phyloP scores from a whole-genome alignment of 2,329 filamentous ascomycete species.

The Talaromyces verruculosus region DNA sequence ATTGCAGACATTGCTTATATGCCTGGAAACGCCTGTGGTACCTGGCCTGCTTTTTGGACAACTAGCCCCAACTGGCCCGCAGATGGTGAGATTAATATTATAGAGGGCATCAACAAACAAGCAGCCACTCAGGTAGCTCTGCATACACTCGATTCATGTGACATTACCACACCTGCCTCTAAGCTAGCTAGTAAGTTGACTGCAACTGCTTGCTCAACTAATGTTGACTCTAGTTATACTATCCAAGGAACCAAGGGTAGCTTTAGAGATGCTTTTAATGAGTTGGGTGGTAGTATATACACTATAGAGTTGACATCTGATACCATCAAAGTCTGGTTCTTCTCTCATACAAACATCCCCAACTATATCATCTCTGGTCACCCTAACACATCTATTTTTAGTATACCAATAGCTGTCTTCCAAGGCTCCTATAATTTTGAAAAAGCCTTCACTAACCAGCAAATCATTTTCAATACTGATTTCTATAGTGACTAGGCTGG shows the following conservation, averaged over 20 bases:
- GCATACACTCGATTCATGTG: constrained; percentile 50
- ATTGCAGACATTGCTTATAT: constrained; percentile 52
- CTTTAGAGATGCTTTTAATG: constrained; percentile 58
- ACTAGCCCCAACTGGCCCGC: constrained; percentile 44
- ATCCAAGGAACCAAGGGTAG: constrained; percentile 42
- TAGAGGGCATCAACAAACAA: constrained; percentile 53
- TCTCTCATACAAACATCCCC: constrained; percentile 46
- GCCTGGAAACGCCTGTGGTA: constrained; percentile 50
- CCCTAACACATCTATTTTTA: constrained; percentile 50
- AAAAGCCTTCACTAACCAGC: constrained; percentile 41
- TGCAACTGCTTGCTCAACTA: constrained; percentile 51
- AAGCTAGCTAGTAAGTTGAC: constrained; percentile 52
- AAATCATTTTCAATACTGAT: constrained; percentile 52
- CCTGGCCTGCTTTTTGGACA: constrained; percentile 54
- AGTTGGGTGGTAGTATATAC: constrained; percentile 50
- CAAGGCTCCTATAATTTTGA: constrained; percentile 43
- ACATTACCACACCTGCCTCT: constrained; percentile 38
- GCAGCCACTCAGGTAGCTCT: constrained; percentile 49
- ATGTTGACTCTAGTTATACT: constrained; percentile 39
- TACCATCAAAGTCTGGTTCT: constrained; percentile 55
- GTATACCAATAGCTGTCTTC: constrained; percentile 48
- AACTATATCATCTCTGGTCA: constrained; percentile 44
- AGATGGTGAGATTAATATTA: constrained; percentile 51
- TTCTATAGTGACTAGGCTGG: constrained; percentile 60
- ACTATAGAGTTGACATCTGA: constrained; percentile 50